Evolutionary conservation across 495 filamentous ascomycete species (phyloP).

Genomic region (Aspergillus ostianus): DNA sequence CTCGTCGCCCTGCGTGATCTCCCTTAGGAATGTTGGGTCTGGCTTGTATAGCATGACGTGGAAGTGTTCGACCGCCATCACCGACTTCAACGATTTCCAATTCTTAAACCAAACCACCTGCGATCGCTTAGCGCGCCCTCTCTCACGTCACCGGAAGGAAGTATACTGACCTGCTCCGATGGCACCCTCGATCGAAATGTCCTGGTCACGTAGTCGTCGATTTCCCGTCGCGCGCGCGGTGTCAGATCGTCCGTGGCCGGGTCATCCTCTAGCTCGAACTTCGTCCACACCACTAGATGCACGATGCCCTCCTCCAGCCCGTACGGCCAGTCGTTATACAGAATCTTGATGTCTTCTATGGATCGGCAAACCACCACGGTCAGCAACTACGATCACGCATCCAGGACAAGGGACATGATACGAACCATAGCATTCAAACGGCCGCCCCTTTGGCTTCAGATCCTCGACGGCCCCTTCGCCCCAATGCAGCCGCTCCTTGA

Average conservation of each 20-base stretch:
- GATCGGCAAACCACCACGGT: not conserved
- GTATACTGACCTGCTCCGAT: slow-evolving; percentile 39
- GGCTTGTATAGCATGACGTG: slow-evolving; percentile 86
- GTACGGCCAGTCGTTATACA: slow-evolving; percentile 92
- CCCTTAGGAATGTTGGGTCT: slow-evolving; percentile 62
- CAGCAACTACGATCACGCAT: not conserved
- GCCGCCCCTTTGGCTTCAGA: slow-evolving; percentile 42
- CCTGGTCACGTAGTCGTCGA: slow-evolving; percentile 64
- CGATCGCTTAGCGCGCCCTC: slow-evolving; percentile 5
- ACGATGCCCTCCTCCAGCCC: slow-evolving; percentile 72
- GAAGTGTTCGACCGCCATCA: slow-evolving; percentile 90
- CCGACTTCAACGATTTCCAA: slow-evolving; percentile 75
- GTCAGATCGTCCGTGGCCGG: slow-evolving; percentile 65
- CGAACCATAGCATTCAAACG: slow-evolving; percentile 53
- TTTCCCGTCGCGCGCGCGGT: slow-evolving; percentile 54
- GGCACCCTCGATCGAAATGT: slow-evolving; percentile 56
- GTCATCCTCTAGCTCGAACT: slow-evolving; percentile 73
- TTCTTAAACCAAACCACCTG: slow-evolving; percentile 90
- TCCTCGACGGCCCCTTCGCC: slow-evolving; percentile 34
- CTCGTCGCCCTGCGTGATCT: slow-evolving; percentile 74
- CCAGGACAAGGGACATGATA: not conserved
- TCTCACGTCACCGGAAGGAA: not conserved
- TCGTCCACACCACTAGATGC: slow-evolving; percentile 89
- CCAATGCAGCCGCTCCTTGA: slow-evolving; percentile 67
- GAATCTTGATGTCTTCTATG: slow-evolving; percentile 67